A percentile compares a stretch with the other conserved stretches of the same genome.
Conservation (phyloP, 192 early-diverging fungal species). For the Backusella macrospora region DNA sequence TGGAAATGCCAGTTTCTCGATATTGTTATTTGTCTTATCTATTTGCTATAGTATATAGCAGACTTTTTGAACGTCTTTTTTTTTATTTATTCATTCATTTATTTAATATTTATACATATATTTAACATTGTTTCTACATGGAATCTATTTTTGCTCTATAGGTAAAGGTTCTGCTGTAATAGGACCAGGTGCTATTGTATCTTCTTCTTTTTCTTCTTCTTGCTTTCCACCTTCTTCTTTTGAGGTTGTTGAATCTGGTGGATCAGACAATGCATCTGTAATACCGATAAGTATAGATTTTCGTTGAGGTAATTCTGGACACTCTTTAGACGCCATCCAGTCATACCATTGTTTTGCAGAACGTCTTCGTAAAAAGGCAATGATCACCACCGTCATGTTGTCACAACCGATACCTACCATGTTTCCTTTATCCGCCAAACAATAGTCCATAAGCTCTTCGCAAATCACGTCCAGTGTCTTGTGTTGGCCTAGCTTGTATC, state of each 20-base stretch:
- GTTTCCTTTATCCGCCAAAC: conserved; percentile 85
- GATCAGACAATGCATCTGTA: not conserved
- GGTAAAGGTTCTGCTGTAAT: not conserved
- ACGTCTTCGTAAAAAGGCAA: conserved; percentile 79
- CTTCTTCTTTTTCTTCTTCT: not conserved
- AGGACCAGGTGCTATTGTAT: not conserved
- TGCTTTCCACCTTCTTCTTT: not conserved
- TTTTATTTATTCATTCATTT: not conserved
- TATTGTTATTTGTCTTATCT: no score
- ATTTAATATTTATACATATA: not conserved
- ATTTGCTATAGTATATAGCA: no score
- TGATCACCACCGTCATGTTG: conserved; percentile 98
- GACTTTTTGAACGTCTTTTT: not conserved
- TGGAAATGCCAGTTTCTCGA: no score
- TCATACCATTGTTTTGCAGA: conserved; percentile 76
- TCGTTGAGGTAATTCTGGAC: conserved; percentile 3
- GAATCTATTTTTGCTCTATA: not conserved
- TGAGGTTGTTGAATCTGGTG: not conserved
- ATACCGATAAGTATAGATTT: conserved; percentile 7
- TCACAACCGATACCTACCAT: conserved; percentile 94
- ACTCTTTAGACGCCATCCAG: conserved; percentile 33
- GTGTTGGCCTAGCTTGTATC: conserved; percentile 65
- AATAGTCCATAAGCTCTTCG: conserved; percentile 89
- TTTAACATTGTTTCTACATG: not conserved
- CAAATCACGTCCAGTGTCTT: conserved; percentile 67